Base-by-base conservation (phyloP, 2,329 filamentous ascomycete genomes). In the Pseudodiploospora longispora region DNA sequence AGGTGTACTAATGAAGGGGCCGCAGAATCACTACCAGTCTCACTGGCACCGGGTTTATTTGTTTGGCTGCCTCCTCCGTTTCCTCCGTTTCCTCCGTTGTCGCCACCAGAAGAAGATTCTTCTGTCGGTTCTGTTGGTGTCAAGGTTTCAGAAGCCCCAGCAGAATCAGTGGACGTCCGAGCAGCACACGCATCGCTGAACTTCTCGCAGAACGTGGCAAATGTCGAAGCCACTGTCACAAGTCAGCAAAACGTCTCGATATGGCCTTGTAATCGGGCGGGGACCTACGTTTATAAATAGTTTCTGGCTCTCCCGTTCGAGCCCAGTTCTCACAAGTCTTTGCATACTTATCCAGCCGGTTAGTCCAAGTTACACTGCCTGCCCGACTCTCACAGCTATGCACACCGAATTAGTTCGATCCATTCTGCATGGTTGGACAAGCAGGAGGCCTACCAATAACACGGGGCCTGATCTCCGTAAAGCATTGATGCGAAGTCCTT, bases 321-420 rank as follows among this genome's bases (percentile, higher is more conserved):
- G 59, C 60, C 60, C 59, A 63, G 33, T 54, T 43, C 34, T 51
- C 51, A 36, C 60, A 63, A 6, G 56, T 58, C n/a, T 47, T 50
- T 32, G 60, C 60, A 45, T 57, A 55, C 30, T 55, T 38, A 34
- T 59, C 60, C 6, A 63, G 37, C 30, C 53, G 52, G 35, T 61
- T 56, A n/a, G 58, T 62, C 58, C 58, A 63, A 28, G 45, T 52
- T 6, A 53, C 44, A 2, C 38, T 40, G 9, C 49, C 42, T 10
- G 44, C 49, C 5, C 42, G 38, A 10, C 52, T 53, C 34, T 47
- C 49, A 43, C 56, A 61, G 49, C 54, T 60, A 38, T 6, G 19
- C 19, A 19, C 19, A 19, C 19, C 19, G 19, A 19, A 19, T 19
- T 19, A 19, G 19, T 19, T 19, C 19, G 19, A 19, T 19, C 19